Conservation (phyloP, 495 filamentous ascomycete species). For the Friedmanniomyces simplex region DNA sequence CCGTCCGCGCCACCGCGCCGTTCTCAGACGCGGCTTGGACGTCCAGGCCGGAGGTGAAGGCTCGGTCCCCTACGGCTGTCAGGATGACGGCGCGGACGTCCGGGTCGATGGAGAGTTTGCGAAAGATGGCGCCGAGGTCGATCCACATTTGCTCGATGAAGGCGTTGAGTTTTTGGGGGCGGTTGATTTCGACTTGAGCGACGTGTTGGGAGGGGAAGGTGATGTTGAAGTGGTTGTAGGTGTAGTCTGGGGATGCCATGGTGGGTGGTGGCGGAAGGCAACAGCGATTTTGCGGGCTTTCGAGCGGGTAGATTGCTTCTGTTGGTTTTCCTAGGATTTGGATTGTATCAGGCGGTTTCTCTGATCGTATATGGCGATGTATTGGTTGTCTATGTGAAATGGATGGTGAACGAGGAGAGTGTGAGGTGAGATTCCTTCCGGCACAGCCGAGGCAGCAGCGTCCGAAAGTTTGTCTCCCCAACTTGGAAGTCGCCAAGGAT, state of each 20-base stretch:
- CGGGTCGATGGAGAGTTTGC: conserved; percentile 58
- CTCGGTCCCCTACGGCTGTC: conserved; percentile 69
- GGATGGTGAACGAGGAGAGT: too few relatives aligned
- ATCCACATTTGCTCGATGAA: conserved; percentile 86
- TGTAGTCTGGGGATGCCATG: conserved; percentile 14
- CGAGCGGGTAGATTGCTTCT: too few relatives aligned
- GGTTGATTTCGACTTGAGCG: conserved; percentile 88
- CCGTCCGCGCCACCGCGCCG: conserved; percentile 9
- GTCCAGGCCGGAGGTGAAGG: conserved; percentile 80
- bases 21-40: conserved; percentile 41
- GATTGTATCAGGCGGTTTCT: too few relatives aligned
- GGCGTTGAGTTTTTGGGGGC: conserved; percentile 80
- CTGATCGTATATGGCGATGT: too few relatives aligned
- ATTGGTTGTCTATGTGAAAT: too few relatives aligned
- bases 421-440: too few relatives aligned
- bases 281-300: too few relatives aligned
- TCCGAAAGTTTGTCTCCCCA: too few relatives aligned
- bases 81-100: conserved; percentile 70
- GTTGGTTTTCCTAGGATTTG: too few relatives aligned
- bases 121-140: conserved; percentile 65
- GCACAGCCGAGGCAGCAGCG: too few relatives aligned
- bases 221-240: conserved; percentile 61
- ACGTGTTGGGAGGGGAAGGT: conserved; percentile 61
- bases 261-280: too few relatives aligned
- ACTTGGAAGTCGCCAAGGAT: too few relatives aligned